phyloP scores from a whole-genome alignment of 2,329 filamentous ascomycete species.

The Claviceps quebecensis region DNA sequence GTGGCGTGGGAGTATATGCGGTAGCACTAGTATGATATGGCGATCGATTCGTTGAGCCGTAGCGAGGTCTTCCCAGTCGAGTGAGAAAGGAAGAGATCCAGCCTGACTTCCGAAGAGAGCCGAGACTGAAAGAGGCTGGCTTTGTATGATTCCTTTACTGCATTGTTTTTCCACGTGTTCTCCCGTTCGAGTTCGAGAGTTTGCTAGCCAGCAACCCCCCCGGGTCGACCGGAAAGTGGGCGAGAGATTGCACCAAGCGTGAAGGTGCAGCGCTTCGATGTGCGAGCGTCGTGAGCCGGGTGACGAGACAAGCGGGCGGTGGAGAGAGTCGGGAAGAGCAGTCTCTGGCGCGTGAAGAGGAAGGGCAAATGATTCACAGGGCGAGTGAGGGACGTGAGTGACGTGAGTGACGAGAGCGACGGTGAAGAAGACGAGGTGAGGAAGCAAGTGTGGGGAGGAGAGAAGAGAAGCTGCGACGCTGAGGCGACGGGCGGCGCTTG shows the following conservation, averaged over 20 bases:
- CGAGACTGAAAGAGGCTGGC: background rate
- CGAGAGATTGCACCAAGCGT: background rate
- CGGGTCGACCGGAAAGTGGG: background rate
- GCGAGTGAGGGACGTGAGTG: background rate
- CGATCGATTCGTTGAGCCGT: background rate
- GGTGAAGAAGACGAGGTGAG: background rate
- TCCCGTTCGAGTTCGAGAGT: background rate
- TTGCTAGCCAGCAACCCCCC: background rate
- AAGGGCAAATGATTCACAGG: background rate
- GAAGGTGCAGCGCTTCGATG: background rate
- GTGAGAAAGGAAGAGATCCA: background rate
- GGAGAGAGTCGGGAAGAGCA: background rate
- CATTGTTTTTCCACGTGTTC: background rate
- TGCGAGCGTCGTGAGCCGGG: background rate
- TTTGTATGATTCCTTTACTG: background rate
- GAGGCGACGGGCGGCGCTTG: background rate
- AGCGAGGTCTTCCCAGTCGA: background rate
- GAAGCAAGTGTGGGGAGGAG: background rate
- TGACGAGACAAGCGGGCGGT: background rate
- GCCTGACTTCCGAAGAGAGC: background rate
- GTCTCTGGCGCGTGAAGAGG: background rate
- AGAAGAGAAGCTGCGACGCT: background rate
- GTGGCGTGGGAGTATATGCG: background rate
- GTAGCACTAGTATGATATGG: background rate
- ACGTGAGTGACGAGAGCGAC: background rate